Conservation (phyloP, 768 basidiomycete species). For the Calvatia gigantea region DNA sequence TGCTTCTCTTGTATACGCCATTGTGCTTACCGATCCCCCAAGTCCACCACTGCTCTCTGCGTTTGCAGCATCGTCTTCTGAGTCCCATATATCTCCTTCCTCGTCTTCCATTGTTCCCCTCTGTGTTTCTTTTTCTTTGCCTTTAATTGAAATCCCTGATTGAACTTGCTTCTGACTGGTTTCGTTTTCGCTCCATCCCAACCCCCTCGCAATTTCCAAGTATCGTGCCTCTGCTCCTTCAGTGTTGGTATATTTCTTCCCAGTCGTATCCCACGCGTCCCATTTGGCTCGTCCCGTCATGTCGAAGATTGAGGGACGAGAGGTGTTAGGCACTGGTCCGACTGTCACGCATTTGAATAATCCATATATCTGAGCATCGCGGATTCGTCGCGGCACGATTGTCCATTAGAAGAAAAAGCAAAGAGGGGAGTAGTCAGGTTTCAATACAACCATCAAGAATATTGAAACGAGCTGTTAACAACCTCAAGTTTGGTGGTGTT, state of each 20-base stretch:
- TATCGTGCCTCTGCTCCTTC: constrained; percentile 61
- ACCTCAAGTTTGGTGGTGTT: constrained; percentile 76
- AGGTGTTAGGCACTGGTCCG: constrained; percentile 45
- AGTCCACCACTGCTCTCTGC: constrained; percentile 41
- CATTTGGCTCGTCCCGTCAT: constrained; percentile 80
- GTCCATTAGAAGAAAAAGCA: constrained; percentile 17
- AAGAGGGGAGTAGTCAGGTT: too few species aligned
- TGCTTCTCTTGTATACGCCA: constrained; percentile 35
- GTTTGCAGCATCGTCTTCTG: constrained; percentile 34
- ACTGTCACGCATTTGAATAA: constrained; percentile 76
- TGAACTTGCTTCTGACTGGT: background rate
- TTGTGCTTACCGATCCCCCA: constrained; percentile 62
- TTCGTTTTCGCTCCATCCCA: constrained; percentile 59
- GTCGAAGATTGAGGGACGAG: constrained; percentile 76
- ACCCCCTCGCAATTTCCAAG: constrained; percentile 57
- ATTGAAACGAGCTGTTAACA: constrained; percentile 25
- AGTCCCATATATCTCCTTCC: constrained; percentile 41
- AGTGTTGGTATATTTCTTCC: constrained; percentile 41
- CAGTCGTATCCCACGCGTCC: constrained; percentile 71
- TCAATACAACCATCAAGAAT: too few species aligned
- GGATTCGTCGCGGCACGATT: constrained; percentile 10
- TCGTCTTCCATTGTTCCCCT: constrained; percentile 14
- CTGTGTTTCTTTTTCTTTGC: constrained; percentile 11
- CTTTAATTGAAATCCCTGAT: constrained; percentile 1
- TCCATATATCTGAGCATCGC: constrained; percentile 67